Conservation (phyloP, 2,329 filamentous ascomycete genomes). For the Myriosclerotinia duriaeana region DNA sequence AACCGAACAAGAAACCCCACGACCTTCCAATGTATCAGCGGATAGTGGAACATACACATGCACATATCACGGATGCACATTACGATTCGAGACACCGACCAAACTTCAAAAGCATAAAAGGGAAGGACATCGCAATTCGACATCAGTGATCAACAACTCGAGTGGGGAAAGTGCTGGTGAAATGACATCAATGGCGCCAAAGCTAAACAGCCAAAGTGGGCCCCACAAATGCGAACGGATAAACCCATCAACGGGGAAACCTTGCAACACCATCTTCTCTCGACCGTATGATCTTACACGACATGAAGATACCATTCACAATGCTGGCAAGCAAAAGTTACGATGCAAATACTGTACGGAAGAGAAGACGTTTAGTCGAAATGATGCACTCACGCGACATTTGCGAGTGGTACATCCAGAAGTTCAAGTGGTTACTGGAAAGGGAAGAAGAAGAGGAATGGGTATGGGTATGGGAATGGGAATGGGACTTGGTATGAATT, state of each 20-base stretch:
- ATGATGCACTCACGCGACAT: constrained; percentile 90
- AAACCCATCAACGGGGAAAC: constrained; percentile 92
- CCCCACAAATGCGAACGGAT: constrained; percentile 91
- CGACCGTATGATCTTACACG: constrained; percentile 93
- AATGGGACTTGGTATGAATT: not conserved
- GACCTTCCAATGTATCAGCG: constrained; percentile 64
- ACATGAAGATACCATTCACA: constrained; percentile 97
- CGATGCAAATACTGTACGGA: constrained; percentile 90
- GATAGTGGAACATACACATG: constrained; percentile 93
- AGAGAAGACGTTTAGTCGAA: constrained; percentile 94
- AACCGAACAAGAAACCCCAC: constrained; percentile 37
- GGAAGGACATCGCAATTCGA: constrained; percentile 76
- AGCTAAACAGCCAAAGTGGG: constrained; percentile 81
- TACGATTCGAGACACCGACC: constrained; percentile 83
- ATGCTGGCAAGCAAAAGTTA: constrained; percentile 89
- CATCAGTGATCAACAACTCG: constrained; percentile 47
- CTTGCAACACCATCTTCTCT: constrained; percentile 92
- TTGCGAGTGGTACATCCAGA: constrained; percentile 94
- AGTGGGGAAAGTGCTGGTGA: constrained; percentile 34
- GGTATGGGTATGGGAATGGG: not conserved
- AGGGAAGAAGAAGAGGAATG: constrained; percentile 44
- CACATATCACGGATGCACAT: constrained; percentile 86
- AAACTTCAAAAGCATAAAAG: constrained; percentile 94
- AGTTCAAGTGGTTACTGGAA: constrained; percentile 74
- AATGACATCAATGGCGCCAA: constrained; percentile 53